Conservation (phyloP, 1,139 yeast genomes). For the Sugiyamaella pinicola region DNA sequence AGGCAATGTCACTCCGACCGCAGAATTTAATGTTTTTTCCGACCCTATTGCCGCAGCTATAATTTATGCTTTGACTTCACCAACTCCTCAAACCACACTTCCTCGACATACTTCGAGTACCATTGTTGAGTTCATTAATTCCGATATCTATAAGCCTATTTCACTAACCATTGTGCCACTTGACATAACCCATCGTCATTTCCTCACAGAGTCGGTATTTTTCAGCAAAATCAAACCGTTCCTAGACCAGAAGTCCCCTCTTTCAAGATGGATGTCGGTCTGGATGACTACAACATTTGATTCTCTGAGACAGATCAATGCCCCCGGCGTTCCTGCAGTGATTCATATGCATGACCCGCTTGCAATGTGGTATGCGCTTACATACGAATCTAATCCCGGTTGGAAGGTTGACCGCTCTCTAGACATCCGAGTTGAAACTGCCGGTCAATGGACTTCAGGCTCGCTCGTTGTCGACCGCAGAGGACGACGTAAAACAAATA, state of each 20-base stretch:
- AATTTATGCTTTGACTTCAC: slow-evolving; percentile 43
- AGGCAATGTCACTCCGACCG: slow-evolving; percentile 48
- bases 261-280: slow-evolving; percentile 42
- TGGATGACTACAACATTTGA: slow-evolving; percentile 44
- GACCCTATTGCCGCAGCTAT: slow-evolving; percentile 47
- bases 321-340: slow-evolving; percentile 29
- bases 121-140: slow-evolving; percentile 2
- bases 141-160: slow-evolving; percentile 30
- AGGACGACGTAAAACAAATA: slow-evolving; percentile 36
- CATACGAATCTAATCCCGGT: slow-evolving; percentile 23
- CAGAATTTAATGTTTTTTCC: slow-evolving; percentile 48
- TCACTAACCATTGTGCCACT: slow-evolving; percentile 44
- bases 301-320: slow-evolving; percentile 34
- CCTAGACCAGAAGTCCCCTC: slow-evolving; percentile 35
- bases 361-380: slow-evolving; percentile 43
- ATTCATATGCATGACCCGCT: slow-evolving; percentile 47
- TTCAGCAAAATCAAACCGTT: slow-evolving; percentile 23
- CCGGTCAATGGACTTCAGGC: slow-evolving; percentile 46
- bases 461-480: slow-evolving; percentile 44
- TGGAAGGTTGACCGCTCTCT: slow-evolving; percentile 37
- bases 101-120: slow-evolving; percentile 32
- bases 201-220: slow-evolving; percentile 34
- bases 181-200: slow-evolving; percentile 44
- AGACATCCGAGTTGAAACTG: slow-evolving; percentile 47
- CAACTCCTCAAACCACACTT: slow-evolving; percentile 37